Conservation (phyloP, 2,329 filamentous ascomycete genomes). For the Cladosporium cucumerinum region DNA sequence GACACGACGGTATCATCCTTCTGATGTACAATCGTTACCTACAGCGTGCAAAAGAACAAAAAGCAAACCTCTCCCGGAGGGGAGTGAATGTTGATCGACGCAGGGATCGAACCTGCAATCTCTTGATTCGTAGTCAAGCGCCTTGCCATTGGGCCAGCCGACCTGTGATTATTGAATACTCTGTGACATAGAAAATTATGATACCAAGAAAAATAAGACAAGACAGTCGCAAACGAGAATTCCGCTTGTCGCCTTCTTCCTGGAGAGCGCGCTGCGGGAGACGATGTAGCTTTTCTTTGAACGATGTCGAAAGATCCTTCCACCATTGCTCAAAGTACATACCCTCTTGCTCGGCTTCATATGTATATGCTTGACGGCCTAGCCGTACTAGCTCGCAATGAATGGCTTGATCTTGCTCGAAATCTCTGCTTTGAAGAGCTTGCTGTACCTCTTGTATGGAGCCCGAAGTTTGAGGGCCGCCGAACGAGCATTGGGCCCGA, state of each 20-base stretch:
- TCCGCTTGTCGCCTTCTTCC: not conserved
- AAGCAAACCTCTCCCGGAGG: too few species aligned
- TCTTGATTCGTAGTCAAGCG: slow-evolving; percentile 50
- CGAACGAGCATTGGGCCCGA: slow-evolving; percentile 19
- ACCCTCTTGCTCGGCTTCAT: not conserved
- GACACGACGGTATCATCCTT: too few species aligned
- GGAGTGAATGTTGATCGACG: slow-evolving; percentile 12
- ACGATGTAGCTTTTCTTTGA: not conserved
- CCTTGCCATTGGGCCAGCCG: slow-evolving; percentile 55
- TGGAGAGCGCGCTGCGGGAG: not conserved
- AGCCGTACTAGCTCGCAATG: not conserved
- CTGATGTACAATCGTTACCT: too few species aligned
- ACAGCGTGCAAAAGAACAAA: too few species aligned
- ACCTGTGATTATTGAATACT: too few species aligned
- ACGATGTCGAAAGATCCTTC: not conserved
- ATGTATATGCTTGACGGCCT: not conserved
- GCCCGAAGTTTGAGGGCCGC: slow-evolving; percentile 8
- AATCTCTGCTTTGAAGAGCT: not conserved
- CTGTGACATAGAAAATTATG: too few species aligned
- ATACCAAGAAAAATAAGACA: too few species aligned
- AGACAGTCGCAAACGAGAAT: not conserved
- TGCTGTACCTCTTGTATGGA: slow-evolving; percentile 6
- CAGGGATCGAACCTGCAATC: slow-evolving; percentile 20
- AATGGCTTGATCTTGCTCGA: not conserved
- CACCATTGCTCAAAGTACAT: not conserved